Evolutionary conservation across 176 grass and related monocot genomes (phyloP).

Genomic region (Eleusine coracana): DNA sequence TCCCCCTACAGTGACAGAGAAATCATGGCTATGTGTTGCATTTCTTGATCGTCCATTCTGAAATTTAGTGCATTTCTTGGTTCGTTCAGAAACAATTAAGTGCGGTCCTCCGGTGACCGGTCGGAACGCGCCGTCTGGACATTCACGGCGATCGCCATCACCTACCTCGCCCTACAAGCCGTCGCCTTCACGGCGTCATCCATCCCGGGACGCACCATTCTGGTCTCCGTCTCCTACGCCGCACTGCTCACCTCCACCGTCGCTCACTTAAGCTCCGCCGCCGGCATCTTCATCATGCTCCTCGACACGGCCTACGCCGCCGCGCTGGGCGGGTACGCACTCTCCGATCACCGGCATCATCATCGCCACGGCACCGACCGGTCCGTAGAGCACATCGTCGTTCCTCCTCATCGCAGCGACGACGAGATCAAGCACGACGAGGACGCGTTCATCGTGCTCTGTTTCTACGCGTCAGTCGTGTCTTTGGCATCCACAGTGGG

Average conservation of each 20-base stretch:
- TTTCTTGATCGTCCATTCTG: too few relatives aligned
- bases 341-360: neutral
- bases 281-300: neutral
- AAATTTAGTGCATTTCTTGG: too few relatives aligned
- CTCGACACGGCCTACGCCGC: neutral
- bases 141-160: neutral
- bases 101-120: too few relatives aligned
- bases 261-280: neutral
- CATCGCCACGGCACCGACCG: neutral
- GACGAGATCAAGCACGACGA: neutral
- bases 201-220: neutral
- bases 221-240: neutral
- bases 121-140: neutral
- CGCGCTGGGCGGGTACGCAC: neutral
- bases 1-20: too few relatives aligned
- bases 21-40: too few relatives aligned
- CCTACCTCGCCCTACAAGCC: neutral
- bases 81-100: too few relatives aligned
- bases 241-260: neutral
- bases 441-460: too few relatives aligned
- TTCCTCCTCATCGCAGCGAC: neutral
- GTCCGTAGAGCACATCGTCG: neutral
- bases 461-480: neutral
- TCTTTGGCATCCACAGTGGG: neutral
- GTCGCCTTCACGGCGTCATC: neutral